Base-by-base conservation (phyloP, 1,284 basidiomycete genomes). In the Phlebopus sp. region DNA sequence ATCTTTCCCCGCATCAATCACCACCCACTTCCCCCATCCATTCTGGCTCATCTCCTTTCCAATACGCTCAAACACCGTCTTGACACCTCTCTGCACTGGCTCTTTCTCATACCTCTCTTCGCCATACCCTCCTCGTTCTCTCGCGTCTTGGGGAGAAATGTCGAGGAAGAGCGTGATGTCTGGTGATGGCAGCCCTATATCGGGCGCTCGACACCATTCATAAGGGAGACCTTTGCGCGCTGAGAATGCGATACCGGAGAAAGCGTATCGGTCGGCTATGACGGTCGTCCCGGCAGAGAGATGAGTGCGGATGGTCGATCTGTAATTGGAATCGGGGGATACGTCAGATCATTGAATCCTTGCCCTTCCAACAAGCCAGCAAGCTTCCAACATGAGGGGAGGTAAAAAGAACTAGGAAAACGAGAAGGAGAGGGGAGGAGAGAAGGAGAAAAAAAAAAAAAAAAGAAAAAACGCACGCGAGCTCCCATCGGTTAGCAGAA, bases 401-500 rank as follows among this genome's bases (percentile, higher is more conserved):
- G n/a, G n/a, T n/a, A n/a, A n/a, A n/a, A n/a, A n/a, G n/a, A n/a
- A n/a, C n/a, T n/a, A n/a, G n/a, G n/a, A 25, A 25, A 25, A 25
- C 5, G 8, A 25, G 25, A 25, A 25, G 8, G 8, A 25, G 8
- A 25, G 25, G 25, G 5, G 25, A 25, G 5, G 25, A 25, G 25
- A 42, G 17, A 23, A 17, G 25, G 35, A 31, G 41, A 42, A 23
- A 18, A 37, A 19, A 49, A 30, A 30, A 44, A 34, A 23, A 50
- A 32, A 30, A 45, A 21, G 34, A 32, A 23, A 0, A 15, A n/a
- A 78, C 84, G 63, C 56, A 95, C 90, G 86, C 85, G 55, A 88
- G 78, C 67, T 99, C 96, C 96, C 97, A 99, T 18, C 96, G 82
- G 66, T 99, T 99, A 1, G 95, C 96, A 41, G 92, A 88, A 74